A percentile compares a stretch with the other conserved stretches of the same genome.
Conservation (phyloP, 257 asterid species). For the Gentiana dahurica region DNA sequence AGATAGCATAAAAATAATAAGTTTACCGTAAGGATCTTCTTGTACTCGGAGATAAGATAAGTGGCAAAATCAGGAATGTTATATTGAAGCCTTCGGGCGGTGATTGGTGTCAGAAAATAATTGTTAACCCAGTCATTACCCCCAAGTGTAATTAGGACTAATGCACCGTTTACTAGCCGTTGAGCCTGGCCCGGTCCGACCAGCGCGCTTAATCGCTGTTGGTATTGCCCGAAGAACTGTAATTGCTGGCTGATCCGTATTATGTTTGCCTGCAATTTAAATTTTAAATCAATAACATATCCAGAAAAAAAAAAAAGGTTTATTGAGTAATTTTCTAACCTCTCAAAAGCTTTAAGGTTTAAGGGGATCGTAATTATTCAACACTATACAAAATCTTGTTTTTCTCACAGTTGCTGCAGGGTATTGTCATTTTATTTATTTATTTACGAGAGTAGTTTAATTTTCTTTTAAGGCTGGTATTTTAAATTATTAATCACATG, state of each 20-base stretch:
- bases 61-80: constrained; percentile 33
- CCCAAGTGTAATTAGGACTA: constrained; percentile 61
- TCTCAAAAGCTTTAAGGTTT: too few relatives aligned
- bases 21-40: constrained; percentile 41
- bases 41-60: constrained; percentile 46
- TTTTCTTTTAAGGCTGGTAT: too few relatives aligned
- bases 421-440: too few relatives aligned
- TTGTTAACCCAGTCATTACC: constrained; percentile 83
- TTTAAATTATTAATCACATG: too few relatives aligned
- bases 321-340: too few relatives aligned
- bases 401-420: too few relatives aligned
- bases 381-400: too few relatives aligned
- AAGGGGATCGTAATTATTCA: too few relatives aligned
- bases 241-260: constrained; percentile 40
- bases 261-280: constrained; percentile 33
- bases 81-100: constrained; percentile 36
- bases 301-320: neutral
- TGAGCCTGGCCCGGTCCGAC: constrained; percentile 36
- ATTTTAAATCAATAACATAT: too few relatives aligned
- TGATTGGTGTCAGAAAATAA: constrained; percentile 49
- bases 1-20: neutral
- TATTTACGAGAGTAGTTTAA: too few relatives aligned
- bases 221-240: constrained; percentile 31
- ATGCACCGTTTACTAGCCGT: constrained; percentile 39
- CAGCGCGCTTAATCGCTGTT: constrained; percentile 29